Conservation (phyloP, 495 filamentous ascomycete species). For the Aspergillus haitiensis region DNA sequence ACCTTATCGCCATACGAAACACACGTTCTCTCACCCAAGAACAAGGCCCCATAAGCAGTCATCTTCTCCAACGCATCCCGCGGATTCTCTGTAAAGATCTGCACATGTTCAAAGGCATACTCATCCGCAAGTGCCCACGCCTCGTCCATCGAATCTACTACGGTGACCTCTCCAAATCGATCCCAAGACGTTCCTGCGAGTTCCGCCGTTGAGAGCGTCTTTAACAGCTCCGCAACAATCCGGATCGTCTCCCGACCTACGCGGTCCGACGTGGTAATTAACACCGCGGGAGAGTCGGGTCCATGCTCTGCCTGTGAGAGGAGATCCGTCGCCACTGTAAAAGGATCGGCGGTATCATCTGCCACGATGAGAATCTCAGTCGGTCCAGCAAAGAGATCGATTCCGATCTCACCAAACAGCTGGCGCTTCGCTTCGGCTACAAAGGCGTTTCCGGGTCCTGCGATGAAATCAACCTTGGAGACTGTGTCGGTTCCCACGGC, state of each 20-base stretch:
- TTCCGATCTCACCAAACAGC: slow-evolving; percentile 55
- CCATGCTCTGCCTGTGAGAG: slow-evolving; percentile 56
- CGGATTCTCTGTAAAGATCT: slow-evolving; percentile 51
- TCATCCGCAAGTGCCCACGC: slow-evolving; percentile 52
- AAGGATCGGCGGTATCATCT: slow-evolving; percentile 52
- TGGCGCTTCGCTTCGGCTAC: slow-evolving; percentile 57
- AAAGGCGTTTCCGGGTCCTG: slow-evolving; percentile 55
- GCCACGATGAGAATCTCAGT: slow-evolving; percentile 56
- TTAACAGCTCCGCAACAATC: slow-evolving; percentile 41
- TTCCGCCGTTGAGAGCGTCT: slow-evolving; percentile 42
- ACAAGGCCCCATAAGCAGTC: slow-evolving; percentile 52
- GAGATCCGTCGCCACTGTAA: slow-evolving; percentile 51
- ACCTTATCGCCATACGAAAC: slow-evolving; percentile 52
- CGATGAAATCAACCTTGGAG: slow-evolving; percentile 53
- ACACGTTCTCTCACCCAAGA: slow-evolving; percentile 55
- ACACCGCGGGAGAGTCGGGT: slow-evolving; percentile 49
- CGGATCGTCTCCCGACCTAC: slow-evolving; percentile 43
- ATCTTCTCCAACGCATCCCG: slow-evolving; percentile 53
- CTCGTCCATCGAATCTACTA: slow-evolving; percentile 46
- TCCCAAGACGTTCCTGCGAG: slow-evolving; percentile 48
- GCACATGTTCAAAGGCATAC: slow-evolving; percentile 55
- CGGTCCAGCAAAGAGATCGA: slow-evolving; percentile 54
- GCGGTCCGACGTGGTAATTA: slow-evolving; percentile 48
- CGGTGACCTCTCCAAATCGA: slow-evolving; percentile 48
- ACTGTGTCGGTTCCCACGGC: slow-evolving; percentile 77